Evolutionary conservation across 805 yeast species (phyloP).

Genomic region (Starmerella bacillaris): DNA sequence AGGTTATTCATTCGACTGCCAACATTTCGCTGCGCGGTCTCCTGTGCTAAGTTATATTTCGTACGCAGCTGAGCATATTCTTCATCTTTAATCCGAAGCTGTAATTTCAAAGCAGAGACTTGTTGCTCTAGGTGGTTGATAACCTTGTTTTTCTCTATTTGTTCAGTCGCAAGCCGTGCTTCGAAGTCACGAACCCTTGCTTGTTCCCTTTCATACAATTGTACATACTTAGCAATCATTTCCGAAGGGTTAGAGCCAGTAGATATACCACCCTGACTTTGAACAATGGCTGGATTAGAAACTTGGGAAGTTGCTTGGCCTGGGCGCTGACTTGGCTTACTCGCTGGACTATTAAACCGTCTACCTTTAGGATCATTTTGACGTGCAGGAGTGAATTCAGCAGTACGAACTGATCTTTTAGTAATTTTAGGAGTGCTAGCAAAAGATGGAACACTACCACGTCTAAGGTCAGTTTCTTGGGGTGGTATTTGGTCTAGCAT

Average conservation of each 20-base stretch:
- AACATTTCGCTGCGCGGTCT: slow-evolving; percentile 2
- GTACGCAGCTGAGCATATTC: slow-evolving; percentile 4
- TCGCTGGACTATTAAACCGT: slow-evolving; percentile 14
- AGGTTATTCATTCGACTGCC: slow-evolving; percentile 6
- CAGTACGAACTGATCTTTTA: slow-evolving; percentile 11
- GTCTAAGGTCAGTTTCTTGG: no score
- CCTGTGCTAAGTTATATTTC: no score
- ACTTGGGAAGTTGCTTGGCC: no score
- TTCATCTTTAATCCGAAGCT: slow-evolving; percentile 4
- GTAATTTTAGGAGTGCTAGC: slow-evolving; percentile 15
- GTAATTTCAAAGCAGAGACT: slow-evolving; percentile 3
- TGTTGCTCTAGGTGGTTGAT: slow-evolving; percentile 6
- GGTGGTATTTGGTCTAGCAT: no score
- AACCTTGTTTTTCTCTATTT: slow-evolving; percentile 8
- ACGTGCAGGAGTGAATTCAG: slow-evolving; percentile 18
- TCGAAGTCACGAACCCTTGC: slow-evolving; percentile 5
- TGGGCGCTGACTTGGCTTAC: background rate
- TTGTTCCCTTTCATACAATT: slow-evolving; percentile 3
- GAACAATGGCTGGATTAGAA: no score
- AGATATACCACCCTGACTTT: no score
- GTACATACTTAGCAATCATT: background rate
- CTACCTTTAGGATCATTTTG: slow-evolving; percentile 11
- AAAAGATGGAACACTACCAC: slow-evolving; percentile 9
- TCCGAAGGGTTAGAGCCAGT: no score
- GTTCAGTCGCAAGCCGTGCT: slow-evolving; percentile 6